phyloP scores from a whole-genome alignment of 176 grass and related monocot genomes.

The Elymus sibiricus region DNA sequence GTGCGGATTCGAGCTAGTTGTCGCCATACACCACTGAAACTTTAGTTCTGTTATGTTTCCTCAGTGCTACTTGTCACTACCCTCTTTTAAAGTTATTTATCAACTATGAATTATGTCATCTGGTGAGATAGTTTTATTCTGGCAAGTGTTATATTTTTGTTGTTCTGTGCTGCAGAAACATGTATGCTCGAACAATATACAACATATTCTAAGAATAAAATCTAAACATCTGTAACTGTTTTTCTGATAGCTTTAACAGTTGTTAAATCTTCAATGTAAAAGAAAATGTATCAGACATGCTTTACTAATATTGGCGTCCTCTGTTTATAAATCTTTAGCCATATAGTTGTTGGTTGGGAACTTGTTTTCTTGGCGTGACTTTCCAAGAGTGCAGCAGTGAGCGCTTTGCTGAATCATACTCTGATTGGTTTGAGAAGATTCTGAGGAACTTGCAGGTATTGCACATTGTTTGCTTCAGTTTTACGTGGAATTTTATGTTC shows the following conservation, averaged over 20 bases:
- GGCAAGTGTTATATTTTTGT: neutral
- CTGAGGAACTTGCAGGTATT: conserved; percentile 46
- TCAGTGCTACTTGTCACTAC: neutral
- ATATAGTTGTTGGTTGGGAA: conserved; percentile 51
- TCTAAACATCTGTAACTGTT: neutral
- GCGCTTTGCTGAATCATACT: conserved; percentile 34
- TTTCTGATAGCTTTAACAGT: neutral
- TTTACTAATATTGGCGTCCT: conserved; percentile 9
- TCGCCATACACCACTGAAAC: neutral
- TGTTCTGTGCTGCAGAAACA: neutral
- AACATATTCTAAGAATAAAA: neutral
- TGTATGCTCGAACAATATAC: conserved; percentile 1
- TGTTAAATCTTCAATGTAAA: neutral
- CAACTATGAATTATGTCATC: neutral
- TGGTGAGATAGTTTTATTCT: neutral
- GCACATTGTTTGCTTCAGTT: neutral
- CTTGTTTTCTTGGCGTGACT: conserved; percentile 43
- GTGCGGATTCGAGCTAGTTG: neutral
- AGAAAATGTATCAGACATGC: neutral
- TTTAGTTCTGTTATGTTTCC: neutral
- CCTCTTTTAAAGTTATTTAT: neutral
- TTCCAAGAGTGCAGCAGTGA: conserved; percentile 41
- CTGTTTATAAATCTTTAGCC: conserved; percentile 21
- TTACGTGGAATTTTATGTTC: conserved; percentile 3
- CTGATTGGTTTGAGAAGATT: conserved; percentile 51